phyloP scores from a whole-genome alignment of 768 basidiomycete genomes.

The Mrakia gelida region DNA sequence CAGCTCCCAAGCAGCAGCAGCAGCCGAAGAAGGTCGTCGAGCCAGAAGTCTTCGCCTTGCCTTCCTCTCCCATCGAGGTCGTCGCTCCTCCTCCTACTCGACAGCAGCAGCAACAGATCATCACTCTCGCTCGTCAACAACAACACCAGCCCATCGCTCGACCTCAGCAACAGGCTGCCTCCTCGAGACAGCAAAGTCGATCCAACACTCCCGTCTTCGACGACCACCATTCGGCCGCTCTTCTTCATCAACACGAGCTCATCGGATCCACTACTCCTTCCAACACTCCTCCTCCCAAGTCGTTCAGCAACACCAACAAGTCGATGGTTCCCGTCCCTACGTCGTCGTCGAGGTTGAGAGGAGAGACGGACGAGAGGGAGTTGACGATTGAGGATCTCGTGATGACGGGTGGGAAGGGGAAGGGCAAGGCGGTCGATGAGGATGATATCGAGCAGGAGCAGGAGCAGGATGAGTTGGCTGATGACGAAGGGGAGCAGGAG shows the following conservation, averaged over 20 bases:
- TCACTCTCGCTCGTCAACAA: not conserved
- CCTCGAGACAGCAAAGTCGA: constrained; percentile 1
- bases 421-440: not conserved
- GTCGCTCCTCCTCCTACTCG: not conserved
- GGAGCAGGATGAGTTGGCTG: constrained; percentile 2
- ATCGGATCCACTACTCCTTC: constrained; percentile 8
- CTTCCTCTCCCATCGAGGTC: constrained; percentile 3
- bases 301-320: too few species aligned
- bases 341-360: not conserved
- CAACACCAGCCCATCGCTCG: not conserved
- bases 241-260: not conserved
- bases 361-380: not conserved
- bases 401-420: constrained; percentile 1
- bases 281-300: not conserved
- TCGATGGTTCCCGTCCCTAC: not conserved
- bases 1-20: not conserved
- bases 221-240: not conserved
- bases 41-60: constrained; percentile 5
- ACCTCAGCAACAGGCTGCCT: not conserved
- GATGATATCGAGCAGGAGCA: not conserved
- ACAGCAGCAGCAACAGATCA: not conserved
- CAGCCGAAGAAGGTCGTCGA: not conserved
- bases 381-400: constrained; percentile 19
- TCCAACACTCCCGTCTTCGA: constrained; percentile 3
- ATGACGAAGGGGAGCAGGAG: not conserved